These are phyloP conservation scores for Pseudevernia furfuracea DNA, from an alignment of 495 filamentous ascomycete species.

Conservation along the genomic window DNA sequence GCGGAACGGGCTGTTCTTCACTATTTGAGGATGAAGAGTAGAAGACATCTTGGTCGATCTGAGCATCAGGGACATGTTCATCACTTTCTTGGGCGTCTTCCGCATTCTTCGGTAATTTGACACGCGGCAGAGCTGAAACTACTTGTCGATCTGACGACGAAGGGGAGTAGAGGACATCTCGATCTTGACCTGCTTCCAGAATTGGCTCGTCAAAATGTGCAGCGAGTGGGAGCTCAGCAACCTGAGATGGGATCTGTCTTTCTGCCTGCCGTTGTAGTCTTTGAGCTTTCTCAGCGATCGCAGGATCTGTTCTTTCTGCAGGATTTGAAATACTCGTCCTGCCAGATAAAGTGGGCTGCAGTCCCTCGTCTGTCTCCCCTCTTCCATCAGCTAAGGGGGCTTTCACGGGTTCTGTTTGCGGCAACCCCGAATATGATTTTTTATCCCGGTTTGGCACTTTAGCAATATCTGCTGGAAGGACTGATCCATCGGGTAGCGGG, in stretches of 20 bases:
- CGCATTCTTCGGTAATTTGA: slow-evolving; percentile 51
- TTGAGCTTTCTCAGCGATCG: slow-evolving; percentile 37
- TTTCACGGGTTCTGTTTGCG: slow-evolving; percentile 26
- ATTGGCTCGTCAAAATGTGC: slow-evolving; percentile 21
- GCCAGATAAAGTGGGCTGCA: slow-evolving; percentile 29
- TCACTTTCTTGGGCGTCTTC: slow-evolving; percentile 39
- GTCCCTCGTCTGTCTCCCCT: slow-evolving; percentile 12
- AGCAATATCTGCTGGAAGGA: slow-evolving; percentile 28
- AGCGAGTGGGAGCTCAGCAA: slow-evolving; percentile 33
- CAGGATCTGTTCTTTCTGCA: slow-evolving; percentile 32
- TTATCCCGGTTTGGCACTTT: slow-evolving; percentile 18
- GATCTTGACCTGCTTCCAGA: slow-evolving; percentile 40
- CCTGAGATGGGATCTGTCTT: slow-evolving; percentile 45
- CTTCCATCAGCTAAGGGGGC: slow-evolving; percentile 22
- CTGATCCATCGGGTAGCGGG: slow-evolving; percentile 40
- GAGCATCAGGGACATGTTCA: slow-evolving; percentile 30
- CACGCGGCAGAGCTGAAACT: slow-evolving; percentile 48
- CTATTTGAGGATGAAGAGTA: slow-evolving; percentile 34
- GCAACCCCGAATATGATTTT: slow-evolving; percentile 22
- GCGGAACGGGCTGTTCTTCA: slow-evolving; percentile 21
- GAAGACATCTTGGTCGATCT: slow-evolving; percentile 53
- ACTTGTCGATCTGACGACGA: slow-evolving; percentile 39
- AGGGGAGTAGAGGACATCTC: slow-evolving; percentile 54
- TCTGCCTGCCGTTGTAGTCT: slow-evolving; percentile 47
- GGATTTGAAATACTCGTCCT: slow-evolving; percentile 30